These are phyloP conservation scores for Xylaria sp. DNA, from an alignment of 2,329 filamentous ascomycete genomes.

Conservation along the genomic window DNA sequence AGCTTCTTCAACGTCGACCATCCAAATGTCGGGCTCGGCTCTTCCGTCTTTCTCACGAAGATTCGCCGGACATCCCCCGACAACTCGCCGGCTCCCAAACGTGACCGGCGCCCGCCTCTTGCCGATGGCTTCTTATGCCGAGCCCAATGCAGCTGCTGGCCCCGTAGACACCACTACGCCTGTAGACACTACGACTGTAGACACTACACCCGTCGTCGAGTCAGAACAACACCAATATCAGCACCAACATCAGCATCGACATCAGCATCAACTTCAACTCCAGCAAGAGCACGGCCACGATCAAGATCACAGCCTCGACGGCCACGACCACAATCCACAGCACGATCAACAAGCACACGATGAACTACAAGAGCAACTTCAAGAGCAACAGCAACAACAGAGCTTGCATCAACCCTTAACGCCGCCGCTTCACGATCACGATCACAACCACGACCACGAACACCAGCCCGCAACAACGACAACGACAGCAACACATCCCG, in stretches of 20 bases:
- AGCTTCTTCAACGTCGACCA: not conserved
- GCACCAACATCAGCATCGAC: not conserved
- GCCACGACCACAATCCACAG: no score
- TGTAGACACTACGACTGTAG: slow-evolving; percentile 1
- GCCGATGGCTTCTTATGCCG: slow-evolving; percentile 38
- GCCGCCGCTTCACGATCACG: not conserved
- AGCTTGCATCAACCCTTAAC: not conserved
- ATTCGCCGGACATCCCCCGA: slow-evolving; percentile 42
- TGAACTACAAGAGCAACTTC: not conserved
- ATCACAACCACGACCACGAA: not conserved
- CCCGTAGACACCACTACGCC: slow-evolving; percentile 11
- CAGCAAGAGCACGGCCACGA: not conserved
- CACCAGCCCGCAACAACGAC: slow-evolving; percentile 2
- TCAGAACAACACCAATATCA: not conserved
- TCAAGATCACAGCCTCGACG: no score
- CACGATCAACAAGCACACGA: not conserved
- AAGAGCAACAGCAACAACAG: not conserved
- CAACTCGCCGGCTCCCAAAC: slow-evolving; percentile 35
- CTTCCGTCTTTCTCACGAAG: slow-evolving; percentile 39
- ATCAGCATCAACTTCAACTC: not conserved
- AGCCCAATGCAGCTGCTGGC: slow-evolving; percentile 25
- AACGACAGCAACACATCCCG: not conserved
- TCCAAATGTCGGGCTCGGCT: not conserved
- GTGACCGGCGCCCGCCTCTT: slow-evolving; percentile 17
- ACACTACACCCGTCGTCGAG: not conserved